phyloP scores from a whole-genome alignment of 768 basidiomycete genomes.

The Kwoniella botswanensis region DNA sequence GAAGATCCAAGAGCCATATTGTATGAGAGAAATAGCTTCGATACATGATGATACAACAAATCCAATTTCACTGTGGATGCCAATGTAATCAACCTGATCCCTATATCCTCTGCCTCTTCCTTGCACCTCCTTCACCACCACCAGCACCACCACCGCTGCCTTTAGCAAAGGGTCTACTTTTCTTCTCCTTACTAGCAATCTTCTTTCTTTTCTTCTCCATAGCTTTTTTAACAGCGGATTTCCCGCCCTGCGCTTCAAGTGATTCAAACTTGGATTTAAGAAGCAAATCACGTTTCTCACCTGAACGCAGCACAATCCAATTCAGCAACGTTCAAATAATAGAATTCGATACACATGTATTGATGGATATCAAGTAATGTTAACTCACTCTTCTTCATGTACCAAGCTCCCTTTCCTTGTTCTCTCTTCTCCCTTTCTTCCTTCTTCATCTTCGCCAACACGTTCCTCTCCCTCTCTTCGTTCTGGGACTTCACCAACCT shows the following conservation, averaged over 20 bases:
- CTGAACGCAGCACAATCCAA: slow-evolving; percentile 60
- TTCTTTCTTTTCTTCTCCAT: slow-evolving; percentile 90
- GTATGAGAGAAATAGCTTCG: too few species aligned
- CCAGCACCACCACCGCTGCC: slow-evolving; percentile 35
- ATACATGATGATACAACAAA: too few species aligned
- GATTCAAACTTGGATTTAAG: slow-evolving; percentile 78
- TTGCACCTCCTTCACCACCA: slow-evolving; percentile 13
- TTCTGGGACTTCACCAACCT: slow-evolving; percentile 72
- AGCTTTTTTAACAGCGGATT: slow-evolving; percentile 79
- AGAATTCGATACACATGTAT: too few species aligned
- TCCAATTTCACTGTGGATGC: too few species aligned
- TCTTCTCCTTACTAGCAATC: slow-evolving; percentile 85
- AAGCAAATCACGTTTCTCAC: slow-evolving; percentile 76
- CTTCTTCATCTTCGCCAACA: slow-evolving; percentile 64
- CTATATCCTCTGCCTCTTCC: slow-evolving; percentile 19
- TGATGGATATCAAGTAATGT: too few species aligned
- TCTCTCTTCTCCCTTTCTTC: slow-evolving; percentile 71
- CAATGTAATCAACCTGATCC: background rate
- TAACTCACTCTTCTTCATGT: slow-evolving; percentile 76
- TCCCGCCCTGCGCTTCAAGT: slow-evolving; percentile 75
- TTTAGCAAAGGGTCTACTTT: slow-evolving; percentile 70
- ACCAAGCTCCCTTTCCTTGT: slow-evolving; percentile 82
- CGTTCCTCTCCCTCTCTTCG: slow-evolving; percentile 73
- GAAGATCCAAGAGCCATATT: too few species aligned
- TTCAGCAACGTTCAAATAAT: too few species aligned